Base-by-base conservation (phyloP, 768 basidiomycete species). In the Leccinellum luteum region DNA sequence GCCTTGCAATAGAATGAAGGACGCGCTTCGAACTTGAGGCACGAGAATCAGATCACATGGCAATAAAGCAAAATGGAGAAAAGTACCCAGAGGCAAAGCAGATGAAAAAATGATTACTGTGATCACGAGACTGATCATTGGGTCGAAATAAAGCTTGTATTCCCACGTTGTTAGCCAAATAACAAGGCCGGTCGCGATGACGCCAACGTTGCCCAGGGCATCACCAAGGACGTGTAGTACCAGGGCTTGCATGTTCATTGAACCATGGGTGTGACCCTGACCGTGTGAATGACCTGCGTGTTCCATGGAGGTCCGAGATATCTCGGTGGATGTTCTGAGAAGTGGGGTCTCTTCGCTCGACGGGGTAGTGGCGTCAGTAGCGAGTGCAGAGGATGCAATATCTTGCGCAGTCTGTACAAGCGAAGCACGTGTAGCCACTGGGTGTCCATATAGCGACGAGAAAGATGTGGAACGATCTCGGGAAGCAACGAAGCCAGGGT, bases 211-310 rank as follows among this genome's bases (percentile, higher is more conserved):
- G 51, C 97, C 97, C 25, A 99, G 82, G 55, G 96, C 96, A 76
- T 99, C 96, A 32, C 96, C 96, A 47, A 99, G 73, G 38, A 98
- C 97, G 72, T 99, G 97, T 28, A 99, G 75, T 31, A 98, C 78
- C 1, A 99, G 80, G 30, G 94, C 97, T n/a, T 79, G 89, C 95
- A 98, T 98, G 74, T 98, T 99, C 97, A 99, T 98, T 1, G 88
- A 92, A 25, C 67, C 87, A 65, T 86, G 84, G 21, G 74, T 62
- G 69, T 81, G 75, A 69, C 76, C 55, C 45, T 74, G 72, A 9
- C 60, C 64, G 21, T 58, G 66, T 1, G 30, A 41, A 19, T 48
- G 58, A 23, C 45, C 59, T n/a, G 28, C 53, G 17, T 58, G 59
- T 53, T 64, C 63, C 45, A 53, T 58, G 60, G 57, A 59, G 35